These are phyloP conservation scores for Ascoidea rubescens DNA, from an alignment of 805 yeast genomes.

Conservation along the genomic window DNA sequence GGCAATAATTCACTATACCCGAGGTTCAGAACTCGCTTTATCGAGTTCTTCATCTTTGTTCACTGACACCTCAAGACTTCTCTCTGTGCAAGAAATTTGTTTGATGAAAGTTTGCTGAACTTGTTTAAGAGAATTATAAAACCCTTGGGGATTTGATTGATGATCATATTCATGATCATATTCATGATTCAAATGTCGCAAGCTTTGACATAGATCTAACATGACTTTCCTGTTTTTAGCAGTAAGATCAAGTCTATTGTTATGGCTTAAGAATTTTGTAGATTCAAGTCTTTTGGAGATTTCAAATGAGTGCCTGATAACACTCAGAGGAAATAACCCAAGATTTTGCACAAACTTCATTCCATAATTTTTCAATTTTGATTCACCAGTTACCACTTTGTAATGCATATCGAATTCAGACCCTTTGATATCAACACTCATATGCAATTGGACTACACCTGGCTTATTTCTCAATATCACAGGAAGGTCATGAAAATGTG, in stretches of 20 bases:
- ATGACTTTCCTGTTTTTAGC: not conserved
- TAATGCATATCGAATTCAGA: conserved; percentile 19
- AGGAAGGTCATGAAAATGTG: conserved; percentile 31
- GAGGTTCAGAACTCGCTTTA: too few relatives aligned
- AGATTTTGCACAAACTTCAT: conserved; percentile 15
- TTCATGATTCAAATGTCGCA: not conserved
- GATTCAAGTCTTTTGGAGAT: not conserved
- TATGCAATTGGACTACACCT: conserved; percentile 24
- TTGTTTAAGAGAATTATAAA: too few relatives aligned
- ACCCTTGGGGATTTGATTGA: too few relatives aligned
- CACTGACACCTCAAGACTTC: too few relatives aligned
- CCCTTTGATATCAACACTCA: conserved; percentile 17
- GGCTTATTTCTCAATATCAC: conserved; percentile 19
- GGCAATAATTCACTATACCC: not conserved
- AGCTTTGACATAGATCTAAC: not conserved
- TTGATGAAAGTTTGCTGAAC: too few relatives aligned
- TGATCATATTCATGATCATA: not conserved
- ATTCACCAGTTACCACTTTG: conserved; percentile 13
- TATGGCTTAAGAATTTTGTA: not conserved
- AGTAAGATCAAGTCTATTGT: not conserved
- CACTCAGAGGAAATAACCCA: not conserved
- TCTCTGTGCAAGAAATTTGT: too few relatives aligned
- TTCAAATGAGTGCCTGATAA: not conserved
- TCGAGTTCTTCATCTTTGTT: too few relatives aligned
- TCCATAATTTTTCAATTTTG: conserved; percentile 19